Conservation (phyloP, 768 basidiomycete genomes). For the Nidularia pulvinata region DNA sequence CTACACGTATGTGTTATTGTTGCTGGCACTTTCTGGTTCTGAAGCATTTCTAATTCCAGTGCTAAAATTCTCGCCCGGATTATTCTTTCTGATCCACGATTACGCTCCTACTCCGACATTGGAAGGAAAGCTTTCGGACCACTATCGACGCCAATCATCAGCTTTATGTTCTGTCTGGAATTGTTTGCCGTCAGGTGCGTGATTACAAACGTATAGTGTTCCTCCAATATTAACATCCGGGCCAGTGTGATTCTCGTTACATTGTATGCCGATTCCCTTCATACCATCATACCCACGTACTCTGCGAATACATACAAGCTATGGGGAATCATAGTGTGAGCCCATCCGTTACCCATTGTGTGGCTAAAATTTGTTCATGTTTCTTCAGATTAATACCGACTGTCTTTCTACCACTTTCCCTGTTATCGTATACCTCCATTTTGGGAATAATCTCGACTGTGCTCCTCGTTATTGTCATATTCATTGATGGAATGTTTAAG, state of each 20-base stretch:
- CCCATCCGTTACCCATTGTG: slow-evolving; percentile 2
- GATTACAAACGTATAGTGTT: background rate
- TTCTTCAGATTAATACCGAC: slow-evolving; percentile 73
- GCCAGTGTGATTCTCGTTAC: slow-evolving; percentile 84
- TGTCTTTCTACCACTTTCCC: slow-evolving; percentile 80
- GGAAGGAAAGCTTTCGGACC: slow-evolving; percentile 88
- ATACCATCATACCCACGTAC: slow-evolving; percentile 67
- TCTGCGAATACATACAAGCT: slow-evolving; percentile 76
- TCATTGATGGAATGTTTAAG: slow-evolving; percentile 83
- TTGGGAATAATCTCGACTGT: slow-evolving; percentile 82
- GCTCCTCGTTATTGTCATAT: slow-evolving; percentile 72
- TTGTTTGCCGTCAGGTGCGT: slow-evolving; percentile 78
- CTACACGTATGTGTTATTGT: slow-evolving; percentile 64
- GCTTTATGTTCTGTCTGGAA: slow-evolving; percentile 82
- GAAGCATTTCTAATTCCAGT: slow-evolving; percentile 30
- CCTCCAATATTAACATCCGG: background rate
- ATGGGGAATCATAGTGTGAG: slow-evolving; percentile 70
- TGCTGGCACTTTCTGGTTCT: background rate
- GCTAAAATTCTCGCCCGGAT: slow-evolving; percentile 86
- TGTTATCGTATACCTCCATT: slow-evolving; percentile 88
- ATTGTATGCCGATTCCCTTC: slow-evolving; percentile 84
- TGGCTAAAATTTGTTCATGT: slow-evolving; percentile 1
- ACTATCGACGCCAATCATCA: slow-evolving; percentile 63
- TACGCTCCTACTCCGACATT: slow-evolving; percentile 89
- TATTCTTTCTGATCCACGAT: slow-evolving; percentile 64